Percentiles rank a stretch among this genome's conserved stretches.
These are phyloP conservation scores for Lecanicillium sp. DNA, from an alignment of 2,329 filamentous ascomycete species.

Conservation along the genomic window DNA sequence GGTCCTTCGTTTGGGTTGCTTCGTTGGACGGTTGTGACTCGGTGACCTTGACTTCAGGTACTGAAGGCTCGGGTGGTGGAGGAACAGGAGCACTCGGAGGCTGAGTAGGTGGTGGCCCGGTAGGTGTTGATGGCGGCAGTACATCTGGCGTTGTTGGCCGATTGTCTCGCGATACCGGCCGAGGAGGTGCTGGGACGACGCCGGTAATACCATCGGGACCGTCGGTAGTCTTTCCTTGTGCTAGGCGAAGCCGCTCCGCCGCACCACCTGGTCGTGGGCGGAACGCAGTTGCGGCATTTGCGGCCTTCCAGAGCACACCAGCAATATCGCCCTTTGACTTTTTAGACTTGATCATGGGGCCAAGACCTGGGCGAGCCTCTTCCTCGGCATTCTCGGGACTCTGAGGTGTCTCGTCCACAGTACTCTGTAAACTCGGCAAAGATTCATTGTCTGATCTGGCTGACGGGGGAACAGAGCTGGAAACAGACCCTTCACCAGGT, in stretches of 20 bases:
- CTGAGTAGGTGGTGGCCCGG: conserved; percentile 10
- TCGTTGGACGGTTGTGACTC: conserved; percentile 26
- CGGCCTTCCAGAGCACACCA: conserved; percentile 72
- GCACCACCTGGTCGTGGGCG: conserved; percentile 84
- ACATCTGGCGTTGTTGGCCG: conserved; percentile 16
- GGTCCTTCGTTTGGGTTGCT: conserved; percentile 26
- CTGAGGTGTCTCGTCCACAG: too few relatives aligned
- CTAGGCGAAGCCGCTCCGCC: conserved; percentile 65
- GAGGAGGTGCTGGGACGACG: conserved; percentile 72
- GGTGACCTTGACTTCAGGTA: conserved; percentile 54
- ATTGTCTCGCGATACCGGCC: conserved; percentile 32
- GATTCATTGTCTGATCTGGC: not conserved
- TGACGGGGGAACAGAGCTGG: conserved; percentile 12
- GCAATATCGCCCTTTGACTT: conserved; percentile 66
- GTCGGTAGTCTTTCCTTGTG: conserved; percentile 48
- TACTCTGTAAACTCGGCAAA: not conserved
- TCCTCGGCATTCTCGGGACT: conserved; percentile 15
- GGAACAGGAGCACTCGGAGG: not conserved
- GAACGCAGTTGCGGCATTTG: conserved; percentile 56
- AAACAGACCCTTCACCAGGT: too few relatives aligned
- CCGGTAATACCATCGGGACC: conserved; percentile 85
- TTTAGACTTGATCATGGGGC: conserved; percentile 84
- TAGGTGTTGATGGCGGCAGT: conserved; percentile 13
- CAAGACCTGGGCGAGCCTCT: conserved; percentile 63
- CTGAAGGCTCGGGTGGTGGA: conserved; percentile 23